phyloP scores from a whole-genome alignment of 106 monocot species.

The Platanthera guangdongensis region DNA sequence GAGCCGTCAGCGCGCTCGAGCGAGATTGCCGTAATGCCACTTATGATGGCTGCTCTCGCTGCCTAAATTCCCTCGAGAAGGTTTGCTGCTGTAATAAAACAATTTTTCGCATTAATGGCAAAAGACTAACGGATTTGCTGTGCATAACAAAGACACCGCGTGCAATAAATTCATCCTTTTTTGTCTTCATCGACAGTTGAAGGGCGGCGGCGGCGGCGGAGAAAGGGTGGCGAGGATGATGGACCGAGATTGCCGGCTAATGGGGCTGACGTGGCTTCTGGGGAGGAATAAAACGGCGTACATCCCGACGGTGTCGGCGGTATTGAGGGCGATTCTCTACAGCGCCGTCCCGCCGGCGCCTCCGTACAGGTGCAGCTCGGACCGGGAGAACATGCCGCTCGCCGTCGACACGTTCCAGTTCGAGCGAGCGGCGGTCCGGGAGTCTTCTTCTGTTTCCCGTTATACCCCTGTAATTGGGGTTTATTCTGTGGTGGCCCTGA shows the following conservation, averaged over 20 bases:
- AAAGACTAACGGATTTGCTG: background rate
- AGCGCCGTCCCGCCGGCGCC: constrained; percentile 17
- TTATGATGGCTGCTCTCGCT: constrained; percentile 74
- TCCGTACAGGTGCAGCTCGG: constrained; percentile 53
- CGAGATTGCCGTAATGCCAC: constrained; percentile 74
- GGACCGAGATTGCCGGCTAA: constrained; percentile 82
- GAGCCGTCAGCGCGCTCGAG: constrained; percentile 60
- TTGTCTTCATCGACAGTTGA: constrained; percentile 22
- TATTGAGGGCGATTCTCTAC: constrained; percentile 75
- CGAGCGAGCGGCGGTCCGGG: constrained; percentile 24
- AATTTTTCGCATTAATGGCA: background rate
- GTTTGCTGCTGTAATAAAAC: constrained; percentile 16
- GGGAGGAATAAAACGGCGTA: constrained; percentile 65
- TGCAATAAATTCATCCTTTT: background rate
- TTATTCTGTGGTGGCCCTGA: background rate
- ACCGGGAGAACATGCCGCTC: constrained; percentile 99
- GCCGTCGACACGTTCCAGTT: constrained; percentile 93
- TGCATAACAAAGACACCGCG: background rate
- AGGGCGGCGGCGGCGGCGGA: constrained; percentile 19
- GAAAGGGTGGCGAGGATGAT: constrained; percentile 51
- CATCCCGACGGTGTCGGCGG: constrained; percentile 90
- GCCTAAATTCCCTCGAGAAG: constrained; percentile 76
- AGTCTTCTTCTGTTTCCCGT: background rate
- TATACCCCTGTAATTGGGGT: background rate
- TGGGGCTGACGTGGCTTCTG: constrained; percentile 94